Percentiles rank a stretch among this genome's conserved stretches.
These are phyloP conservation scores for Infundibulicybe gibba DNA, from an alignment of 768 basidiomycete genomes.

Conservation along the genomic window DNA sequence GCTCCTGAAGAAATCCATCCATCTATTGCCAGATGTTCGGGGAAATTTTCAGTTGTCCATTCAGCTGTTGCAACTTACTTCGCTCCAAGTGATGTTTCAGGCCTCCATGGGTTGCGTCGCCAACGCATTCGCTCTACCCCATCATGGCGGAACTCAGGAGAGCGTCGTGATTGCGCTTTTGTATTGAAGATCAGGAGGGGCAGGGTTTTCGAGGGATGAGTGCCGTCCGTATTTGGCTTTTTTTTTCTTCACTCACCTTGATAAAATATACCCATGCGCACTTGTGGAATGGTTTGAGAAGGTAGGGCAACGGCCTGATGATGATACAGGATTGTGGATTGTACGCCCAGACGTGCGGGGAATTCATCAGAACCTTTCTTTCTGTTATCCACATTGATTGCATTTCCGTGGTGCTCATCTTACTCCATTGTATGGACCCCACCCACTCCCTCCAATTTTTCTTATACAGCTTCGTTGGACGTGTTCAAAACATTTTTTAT, in stretches of 20 bases:
- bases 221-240: constrained; percentile 20
- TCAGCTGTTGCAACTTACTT: constrained; percentile 20
- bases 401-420: constrained; percentile 23
- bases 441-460: constrained; percentile 6
- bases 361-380: constrained; percentile 4
- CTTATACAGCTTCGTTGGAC: constrained; percentile 16
- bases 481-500: constrained; percentile 26
- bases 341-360: constrained; percentile 10
- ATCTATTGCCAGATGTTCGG: constrained; percentile 7
- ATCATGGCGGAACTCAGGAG: constrained; percentile 11
- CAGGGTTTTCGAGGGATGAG: constrained; percentile 19
- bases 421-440: constrained; percentile 19
- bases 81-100: constrained; percentile 22
- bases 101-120: constrained; percentile 20
- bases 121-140: constrained; percentile 22
- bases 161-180: constrained; percentile 21
- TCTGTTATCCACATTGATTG: constrained; percentile 19
- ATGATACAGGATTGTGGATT: constrained; percentile 22
- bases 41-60: constrained; percentile 18
- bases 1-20: constrained; percentile 2
- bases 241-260: constrained; percentile 21
- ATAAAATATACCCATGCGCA: constrained; percentile 19
- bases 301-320: constrained; percentile 14
- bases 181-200: constrained; percentile 8
- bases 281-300: constrained; percentile 26